Conservation (phyloP, 139 green algal species). For the Spirogloea muscicola region DNA sequence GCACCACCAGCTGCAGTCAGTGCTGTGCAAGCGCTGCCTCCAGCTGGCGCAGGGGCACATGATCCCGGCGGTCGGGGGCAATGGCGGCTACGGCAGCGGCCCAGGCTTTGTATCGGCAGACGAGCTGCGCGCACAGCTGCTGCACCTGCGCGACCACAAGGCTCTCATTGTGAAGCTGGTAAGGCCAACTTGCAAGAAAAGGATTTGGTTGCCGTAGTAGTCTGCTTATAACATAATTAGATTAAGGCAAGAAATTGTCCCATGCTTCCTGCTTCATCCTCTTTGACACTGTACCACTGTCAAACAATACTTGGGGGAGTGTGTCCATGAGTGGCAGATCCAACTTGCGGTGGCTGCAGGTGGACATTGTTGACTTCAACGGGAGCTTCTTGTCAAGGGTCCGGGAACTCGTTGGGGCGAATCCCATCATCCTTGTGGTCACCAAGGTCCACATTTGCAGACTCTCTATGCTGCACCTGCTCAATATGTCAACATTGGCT, state of each 20-base stretch:
- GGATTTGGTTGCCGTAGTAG: too few relatives aligned
- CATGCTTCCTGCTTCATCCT: too few relatives aligned
- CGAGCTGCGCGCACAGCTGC: constrained; percentile 30
- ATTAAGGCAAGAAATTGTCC: too few relatives aligned
- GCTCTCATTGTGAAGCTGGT: constrained; percentile 38
- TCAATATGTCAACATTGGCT: too few relatives aligned
- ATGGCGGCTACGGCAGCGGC: constrained; percentile 34
- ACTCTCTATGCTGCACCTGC: too few relatives aligned
- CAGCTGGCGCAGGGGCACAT: constrained; percentile 30
- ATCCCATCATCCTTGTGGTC: constrained; percentile 88
- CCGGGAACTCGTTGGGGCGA: constrained; percentile 80
- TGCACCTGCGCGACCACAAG: constrained; percentile 23
- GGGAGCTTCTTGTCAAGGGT: constrained; percentile 71
- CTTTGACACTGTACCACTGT: too few relatives aligned
- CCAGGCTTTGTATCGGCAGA: constrained; percentile 38
- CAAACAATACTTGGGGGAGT: too few relatives aligned
- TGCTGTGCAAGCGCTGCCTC: constrained; percentile 29
- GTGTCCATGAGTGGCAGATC: too few relatives aligned
- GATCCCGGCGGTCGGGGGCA: constrained; percentile 26
- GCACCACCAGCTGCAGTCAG: constrained; percentile 21
- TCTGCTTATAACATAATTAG: too few relatives aligned
- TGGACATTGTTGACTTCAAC: constrained; percentile 81
- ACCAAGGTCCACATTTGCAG: constrained; percentile 84
- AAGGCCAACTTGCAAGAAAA: too few relatives aligned
- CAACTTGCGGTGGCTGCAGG: constrained; percentile 82